Evolutionary conservation across 306 rosid genomes (phyloP).

Genomic region (Spatholobus suberectus): DNA sequence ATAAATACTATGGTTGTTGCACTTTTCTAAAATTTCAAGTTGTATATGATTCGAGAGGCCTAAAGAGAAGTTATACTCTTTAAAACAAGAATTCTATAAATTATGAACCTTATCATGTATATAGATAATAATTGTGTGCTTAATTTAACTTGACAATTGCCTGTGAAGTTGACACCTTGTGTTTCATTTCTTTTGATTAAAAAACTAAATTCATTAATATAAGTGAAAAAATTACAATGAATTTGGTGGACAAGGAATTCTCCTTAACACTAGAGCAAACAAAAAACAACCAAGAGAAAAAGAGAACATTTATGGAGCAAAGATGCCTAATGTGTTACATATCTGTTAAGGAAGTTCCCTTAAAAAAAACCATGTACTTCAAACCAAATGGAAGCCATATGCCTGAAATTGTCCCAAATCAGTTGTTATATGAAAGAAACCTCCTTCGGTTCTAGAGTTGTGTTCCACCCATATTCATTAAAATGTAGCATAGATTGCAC

Average conservation of each 20-base stretch:
- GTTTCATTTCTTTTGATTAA: background rate
- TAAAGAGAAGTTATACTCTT: no score
- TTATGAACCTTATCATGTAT: background rate
- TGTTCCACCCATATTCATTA: background rate
- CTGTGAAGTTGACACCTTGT: background rate
- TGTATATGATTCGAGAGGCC: no score
- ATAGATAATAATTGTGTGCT: background rate
- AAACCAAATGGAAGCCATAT: background rate
- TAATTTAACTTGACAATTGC: background rate
- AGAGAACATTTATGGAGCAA: background rate
- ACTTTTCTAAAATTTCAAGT: no score
- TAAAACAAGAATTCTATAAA: background rate
- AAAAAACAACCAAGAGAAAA: background rate
- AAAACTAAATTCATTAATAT: background rate
- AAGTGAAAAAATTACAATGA: no score
- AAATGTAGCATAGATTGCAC: no score
- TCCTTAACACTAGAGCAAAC: background rate
- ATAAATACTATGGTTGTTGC: background rate
- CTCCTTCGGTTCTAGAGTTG: background rate
- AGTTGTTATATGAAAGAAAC: background rate
- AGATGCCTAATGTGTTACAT: background rate
- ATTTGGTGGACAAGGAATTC: background rate
- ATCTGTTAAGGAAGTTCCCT: background rate
- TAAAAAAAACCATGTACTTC: no score
- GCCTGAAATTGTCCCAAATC: background rate